Conservation (phyloP, 106 monocot genomes). For the Apostasia shenzhenica region DNA sequence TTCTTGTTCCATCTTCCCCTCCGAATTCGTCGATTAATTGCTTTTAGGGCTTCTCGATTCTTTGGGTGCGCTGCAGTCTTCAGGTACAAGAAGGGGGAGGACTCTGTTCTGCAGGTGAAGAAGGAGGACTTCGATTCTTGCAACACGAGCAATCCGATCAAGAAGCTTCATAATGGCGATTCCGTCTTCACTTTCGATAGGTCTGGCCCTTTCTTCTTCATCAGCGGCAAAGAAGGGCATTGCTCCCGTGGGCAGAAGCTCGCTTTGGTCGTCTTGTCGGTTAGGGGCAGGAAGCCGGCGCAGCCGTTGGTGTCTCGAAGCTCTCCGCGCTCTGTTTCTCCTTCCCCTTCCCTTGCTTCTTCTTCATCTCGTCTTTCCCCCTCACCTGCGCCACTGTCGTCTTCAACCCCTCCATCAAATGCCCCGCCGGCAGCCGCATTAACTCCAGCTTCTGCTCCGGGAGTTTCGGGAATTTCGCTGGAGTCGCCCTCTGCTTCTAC, state of each 20-base stretch:
- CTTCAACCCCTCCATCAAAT: not conserved
- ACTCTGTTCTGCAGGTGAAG: conserved; percentile 67
- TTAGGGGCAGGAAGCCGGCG: not conserved
- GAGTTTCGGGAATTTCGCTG: no score
- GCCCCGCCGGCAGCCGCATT: no score
- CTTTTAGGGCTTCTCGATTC: not conserved
- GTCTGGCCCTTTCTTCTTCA: conserved; percentile 60
- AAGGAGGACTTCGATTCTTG: conserved; percentile 44
- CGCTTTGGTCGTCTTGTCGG: conserved; percentile 39
- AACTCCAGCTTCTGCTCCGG: no score
- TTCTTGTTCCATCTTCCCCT: not conserved
- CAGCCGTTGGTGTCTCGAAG: not conserved
- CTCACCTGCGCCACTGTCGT: not conserved
- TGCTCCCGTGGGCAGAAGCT: conserved; percentile 67
- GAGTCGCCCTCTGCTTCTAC: not conserved
- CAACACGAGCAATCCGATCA: conserved; percentile 35
- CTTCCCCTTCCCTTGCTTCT: not conserved
- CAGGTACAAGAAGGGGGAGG: conserved; percentile 45
- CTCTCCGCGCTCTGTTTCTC: not conserved
- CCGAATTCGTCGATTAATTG: not conserved
- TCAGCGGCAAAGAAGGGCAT: conserved; percentile 38
- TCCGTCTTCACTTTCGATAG: conserved; percentile 38
- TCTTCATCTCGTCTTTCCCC: not conserved
- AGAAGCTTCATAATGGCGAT: conserved; percentile 28
- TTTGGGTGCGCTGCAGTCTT: conserved; percentile 34